Base-by-base conservation (phyloP, 345 rosid species). In the Citrus unshiu region DNA sequence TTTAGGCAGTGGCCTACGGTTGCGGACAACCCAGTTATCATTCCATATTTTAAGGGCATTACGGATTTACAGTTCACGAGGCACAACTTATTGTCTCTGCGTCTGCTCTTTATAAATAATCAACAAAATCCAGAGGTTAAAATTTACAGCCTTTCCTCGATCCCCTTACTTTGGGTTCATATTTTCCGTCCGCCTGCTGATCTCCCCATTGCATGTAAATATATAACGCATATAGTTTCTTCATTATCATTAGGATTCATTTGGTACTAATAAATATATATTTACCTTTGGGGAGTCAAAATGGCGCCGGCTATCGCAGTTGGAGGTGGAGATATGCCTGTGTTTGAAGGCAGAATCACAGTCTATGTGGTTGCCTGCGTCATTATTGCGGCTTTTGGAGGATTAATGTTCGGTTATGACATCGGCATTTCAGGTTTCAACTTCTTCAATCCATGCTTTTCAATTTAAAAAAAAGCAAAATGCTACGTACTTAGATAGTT, bases 321-420 rank as follows among this genome's bases (percentile, higher is more conserved):
- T 19, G 85, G 76, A 9, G 81, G 82, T 30, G 85, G 76, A 7
- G 81, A 83, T 30, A 70, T 25, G 62, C 89, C 84, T 9, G 83
- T 81, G 16, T 88, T 87, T 56, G 90, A 89, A 40, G 92, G 89
- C 66, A 87, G 37, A 79, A 32, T 77, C 9, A 86, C 89, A 1
- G 0, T n/a, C n/a, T 79, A 82, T 19, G 89, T 86, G 49, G 57
- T 83, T 35, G 4, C 78, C 5, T 86, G 86, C 29, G 80, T 85
- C 72, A 14, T 91, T 49, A 90, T 91, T 57, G 91, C 93, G 0
- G 97, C 97, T 58, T 83, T 84, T 67, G 97, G 93, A 9, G 97
- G 95, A 25, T 79, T 91, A 49, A 88, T 90, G 90, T 90, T 90
- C 27, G 95, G 93, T 64, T 93, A 90, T 40, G 95, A 90, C 62